Percentiles rank a stretch among this genome's conserved stretches.
Conservation (phyloP, 306 rosid genomes). For the Vigna unguiculata region DNA sequence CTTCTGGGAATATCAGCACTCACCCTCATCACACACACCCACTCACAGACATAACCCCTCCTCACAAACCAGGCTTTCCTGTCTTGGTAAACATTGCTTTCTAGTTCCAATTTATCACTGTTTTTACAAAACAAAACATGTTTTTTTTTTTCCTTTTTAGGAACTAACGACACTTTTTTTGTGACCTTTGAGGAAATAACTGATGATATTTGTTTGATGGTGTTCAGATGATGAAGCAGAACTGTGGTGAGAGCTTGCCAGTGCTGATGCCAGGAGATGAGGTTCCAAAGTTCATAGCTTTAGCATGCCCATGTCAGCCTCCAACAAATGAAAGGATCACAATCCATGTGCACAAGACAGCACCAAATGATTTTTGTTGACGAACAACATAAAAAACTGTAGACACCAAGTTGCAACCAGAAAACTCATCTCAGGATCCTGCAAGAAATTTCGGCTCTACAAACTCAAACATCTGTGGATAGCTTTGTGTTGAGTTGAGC, state of each 20-base stretch:
- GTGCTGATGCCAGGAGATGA: slow-evolving; percentile 89
- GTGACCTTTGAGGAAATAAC: neutral
- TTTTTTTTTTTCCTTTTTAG: too few relatives aligned
- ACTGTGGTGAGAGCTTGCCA: slow-evolving; percentile 48
- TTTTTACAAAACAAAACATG: too few relatives aligned
- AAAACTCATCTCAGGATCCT: neutral
- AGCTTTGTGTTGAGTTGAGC: neutral
- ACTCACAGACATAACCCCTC: slow-evolving; percentile 28
- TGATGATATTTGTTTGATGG: slow-evolving; percentile 23
- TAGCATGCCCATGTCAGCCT: slow-evolving; percentile 68
- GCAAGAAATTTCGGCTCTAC: too few relatives aligned
- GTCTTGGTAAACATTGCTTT: slow-evolving; percentile 43
- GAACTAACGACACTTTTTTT: too few relatives aligned
- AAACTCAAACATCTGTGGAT: neutral
- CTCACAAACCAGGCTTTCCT: slow-evolving; percentile 49
- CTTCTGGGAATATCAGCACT: neutral
- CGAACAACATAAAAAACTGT: neutral
- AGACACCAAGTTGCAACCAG: neutral
- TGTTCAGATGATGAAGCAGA: slow-evolving; percentile 53
- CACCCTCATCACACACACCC: slow-evolving; percentile 1
- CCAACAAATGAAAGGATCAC: slow-evolving; percentile 49
- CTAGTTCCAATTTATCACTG: too few relatives aligned
- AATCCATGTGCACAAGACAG: slow-evolving; percentile 47
- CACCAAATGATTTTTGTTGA: slow-evolving; percentile 5
- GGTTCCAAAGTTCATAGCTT: slow-evolving; percentile 74